Evolutionary conservation across 2,329 filamentous ascomycete species (phyloP).

Genomic region (Geosmithia morbida): DNA sequence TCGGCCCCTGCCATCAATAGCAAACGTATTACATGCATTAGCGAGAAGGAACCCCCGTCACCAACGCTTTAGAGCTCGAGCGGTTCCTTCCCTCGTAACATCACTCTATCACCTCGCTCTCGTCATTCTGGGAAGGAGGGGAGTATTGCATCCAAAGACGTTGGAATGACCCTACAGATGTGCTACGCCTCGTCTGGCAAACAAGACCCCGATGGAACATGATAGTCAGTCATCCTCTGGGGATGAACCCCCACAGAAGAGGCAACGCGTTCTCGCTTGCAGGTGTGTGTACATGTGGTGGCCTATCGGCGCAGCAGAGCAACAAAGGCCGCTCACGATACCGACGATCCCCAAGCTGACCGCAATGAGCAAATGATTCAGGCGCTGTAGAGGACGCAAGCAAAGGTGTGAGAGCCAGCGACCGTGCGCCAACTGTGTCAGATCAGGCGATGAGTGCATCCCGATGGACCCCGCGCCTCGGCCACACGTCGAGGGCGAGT

Average conservation of each 20-base stretch:
- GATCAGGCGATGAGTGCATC: constrained; percentile 8
- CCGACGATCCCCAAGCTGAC: not conserved
- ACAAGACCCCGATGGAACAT: constrained; percentile 1
- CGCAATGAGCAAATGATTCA: not conserved
- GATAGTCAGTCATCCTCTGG: constrained; percentile 1
- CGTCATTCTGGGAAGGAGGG: not conserved
- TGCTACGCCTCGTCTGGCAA: not conserved
- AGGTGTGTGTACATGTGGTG: constrained; percentile 3
- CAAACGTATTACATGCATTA: not conserved
- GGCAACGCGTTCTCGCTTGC: constrained; percentile 7
- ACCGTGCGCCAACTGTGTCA: constrained; percentile 10
- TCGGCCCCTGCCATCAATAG: not conserved
- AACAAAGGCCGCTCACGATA: not conserved
- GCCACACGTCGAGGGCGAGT: constrained; percentile 6
- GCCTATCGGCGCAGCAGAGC: not conserved
- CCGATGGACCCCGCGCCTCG: constrained; percentile 7
- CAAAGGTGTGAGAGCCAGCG: constrained; percentile 10
- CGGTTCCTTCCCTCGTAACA: not conserved
- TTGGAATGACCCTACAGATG: not conserved
- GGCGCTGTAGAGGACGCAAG: constrained; percentile 10
- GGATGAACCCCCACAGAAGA: constrained; percentile 6
- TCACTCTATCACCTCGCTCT: not conserved
- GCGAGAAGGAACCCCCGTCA: not conserved
- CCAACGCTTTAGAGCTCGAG: not conserved
- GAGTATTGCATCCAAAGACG: not conserved